Base-by-base conservation (phyloP, 768 basidiomycete genomes). In the Saitozyma sp. region DNA sequence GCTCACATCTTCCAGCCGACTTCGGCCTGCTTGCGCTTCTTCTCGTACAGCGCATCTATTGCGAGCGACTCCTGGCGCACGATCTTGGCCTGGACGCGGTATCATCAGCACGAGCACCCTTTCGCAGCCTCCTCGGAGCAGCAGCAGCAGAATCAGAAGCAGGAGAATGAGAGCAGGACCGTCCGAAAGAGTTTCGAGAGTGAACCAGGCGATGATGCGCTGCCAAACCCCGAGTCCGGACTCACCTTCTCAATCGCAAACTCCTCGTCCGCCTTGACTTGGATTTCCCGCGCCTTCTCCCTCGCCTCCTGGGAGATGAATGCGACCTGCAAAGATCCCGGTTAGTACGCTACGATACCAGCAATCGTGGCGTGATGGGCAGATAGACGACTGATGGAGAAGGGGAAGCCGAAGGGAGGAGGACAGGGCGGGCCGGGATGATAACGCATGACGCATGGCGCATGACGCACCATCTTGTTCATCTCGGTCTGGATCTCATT, bases 261-360 rank as follows among this genome's bases (percentile, higher is more conserved):
- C 82, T 99, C 95, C 79, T 98, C 94, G 65, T 99, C 93, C 0
- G 96, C 95, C 80, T 99, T 99, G 63, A 97, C 92, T 67, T 85
- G 88, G 64, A 99, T 93, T 82, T 99, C 96, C 8, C 96, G 84
- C 0, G 92, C 94, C 82, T 99, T 99, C 83, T 99, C 95, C 67
- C 91, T 80, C 5, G 95, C 95, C 81, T 99, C 96, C 77, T 98
- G 96, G 82, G 91, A 95, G 85, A 98, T 98, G 84, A 97, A 97
- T 57, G 92, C 88, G 52, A 95, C 91, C 94, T 95, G 78, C 40
- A 49, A 11, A 66, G 16, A 52, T 29, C 7, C 1, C 38, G 1
- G 43, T 10, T 55, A 37, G 46, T 38, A 29, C 13, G 8, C n/a
- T 9, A 29, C 5, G 29, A 29, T 5, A 29, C 29, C 29, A 29